phyloP scores from a whole-genome alignment of 768 basidiomycete genomes.

The Suillus bovinus region DNA sequence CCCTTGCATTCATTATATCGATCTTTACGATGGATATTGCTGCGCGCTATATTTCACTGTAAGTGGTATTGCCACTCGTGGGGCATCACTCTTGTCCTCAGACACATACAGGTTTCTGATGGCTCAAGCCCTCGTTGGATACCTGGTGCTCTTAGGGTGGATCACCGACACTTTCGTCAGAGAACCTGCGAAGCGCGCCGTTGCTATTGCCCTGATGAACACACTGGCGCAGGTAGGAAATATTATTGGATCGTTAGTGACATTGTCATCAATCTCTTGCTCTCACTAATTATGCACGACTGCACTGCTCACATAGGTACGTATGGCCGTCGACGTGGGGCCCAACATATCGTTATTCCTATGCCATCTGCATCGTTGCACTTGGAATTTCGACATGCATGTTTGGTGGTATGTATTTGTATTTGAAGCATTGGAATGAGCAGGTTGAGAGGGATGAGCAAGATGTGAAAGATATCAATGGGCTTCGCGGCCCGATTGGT shows the following conservation, averaged over 20 bases:
- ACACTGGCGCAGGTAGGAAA: background rate
- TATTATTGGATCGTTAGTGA: background rate
- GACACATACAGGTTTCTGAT: background rate
- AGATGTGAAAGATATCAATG: background rate
- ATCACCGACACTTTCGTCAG: background rate
- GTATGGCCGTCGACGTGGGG: background rate
- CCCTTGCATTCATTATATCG: background rate
- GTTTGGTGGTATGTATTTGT: background rate
- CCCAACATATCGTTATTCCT: constrained; percentile 4
- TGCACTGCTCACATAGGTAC: background rate
- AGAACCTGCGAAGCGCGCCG: constrained; percentile 1
- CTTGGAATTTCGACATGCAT: background rate
- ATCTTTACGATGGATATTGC: background rate
- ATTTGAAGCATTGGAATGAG: background rate
- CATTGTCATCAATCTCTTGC: background rate
- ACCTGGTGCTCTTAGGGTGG: background rate
- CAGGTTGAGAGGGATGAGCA: background rate
- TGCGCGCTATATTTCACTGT: background rate
- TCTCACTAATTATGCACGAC: background rate
- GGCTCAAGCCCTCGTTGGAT: background rate
- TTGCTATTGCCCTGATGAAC: background rate
- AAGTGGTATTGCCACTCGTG: background rate
- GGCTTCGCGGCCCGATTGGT: background rate
- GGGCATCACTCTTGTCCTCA: background rate
- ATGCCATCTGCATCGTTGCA: background rate